phyloP scores from a whole-genome alignment of 345 rosid species.

The Gossypium turneri region DNA sequence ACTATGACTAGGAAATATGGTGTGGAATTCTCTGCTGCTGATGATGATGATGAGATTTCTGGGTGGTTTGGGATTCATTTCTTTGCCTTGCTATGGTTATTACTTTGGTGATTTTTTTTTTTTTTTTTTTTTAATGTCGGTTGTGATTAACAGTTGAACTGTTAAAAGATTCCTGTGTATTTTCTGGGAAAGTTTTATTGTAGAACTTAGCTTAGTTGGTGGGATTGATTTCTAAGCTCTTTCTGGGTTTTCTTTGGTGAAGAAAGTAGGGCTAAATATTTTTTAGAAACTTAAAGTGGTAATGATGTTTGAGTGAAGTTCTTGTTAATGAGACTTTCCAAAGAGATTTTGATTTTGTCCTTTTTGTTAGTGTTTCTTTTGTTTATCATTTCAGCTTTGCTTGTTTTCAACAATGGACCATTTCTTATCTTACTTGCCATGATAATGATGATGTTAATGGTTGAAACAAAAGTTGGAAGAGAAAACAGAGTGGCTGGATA shows the following conservation, averaged over 20 bases:
- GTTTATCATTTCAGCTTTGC: not conserved
- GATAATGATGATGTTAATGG: too few species aligned
- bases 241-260: not conserved
- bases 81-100: conserved; percentile 7
- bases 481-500: too few species aligned
- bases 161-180: not conserved
- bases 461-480: too few species aligned
- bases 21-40: conserved; percentile 41
- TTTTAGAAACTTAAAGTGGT: not conserved
- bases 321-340: not conserved
- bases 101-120: not conserved
- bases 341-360: not conserved
- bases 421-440: not conserved
- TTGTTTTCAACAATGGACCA: not conserved
- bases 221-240: not conserved
- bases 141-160: not conserved
- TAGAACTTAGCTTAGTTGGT: too few species aligned
- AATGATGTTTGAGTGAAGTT: not conserved
- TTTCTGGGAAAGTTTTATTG: too few species aligned
- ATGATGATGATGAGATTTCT: not conserved
- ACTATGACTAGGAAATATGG: conserved; percentile 63
- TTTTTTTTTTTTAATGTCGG: not conserved
- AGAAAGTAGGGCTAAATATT: not conserved
- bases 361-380: not conserved
- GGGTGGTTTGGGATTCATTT: conserved; percentile 3